Percentiles rank a stretch among this genome's conserved stretches.
Evolutionary conservation across 768 basidiomycete species (phyloP).

Genomic region (Tricholoma matsutake): DNA sequence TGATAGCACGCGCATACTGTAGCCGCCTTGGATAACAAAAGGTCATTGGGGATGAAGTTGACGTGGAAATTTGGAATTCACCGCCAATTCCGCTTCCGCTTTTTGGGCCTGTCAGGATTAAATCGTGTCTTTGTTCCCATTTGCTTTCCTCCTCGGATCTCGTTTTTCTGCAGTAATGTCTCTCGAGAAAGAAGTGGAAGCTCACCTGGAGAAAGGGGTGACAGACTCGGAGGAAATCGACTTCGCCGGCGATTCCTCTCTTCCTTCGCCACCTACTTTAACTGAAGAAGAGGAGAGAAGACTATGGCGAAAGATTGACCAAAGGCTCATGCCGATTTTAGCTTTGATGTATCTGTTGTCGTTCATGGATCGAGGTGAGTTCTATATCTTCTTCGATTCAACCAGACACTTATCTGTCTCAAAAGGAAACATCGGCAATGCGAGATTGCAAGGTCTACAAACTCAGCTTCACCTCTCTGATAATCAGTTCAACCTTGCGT

Average conservation of each 20-base stretch:
- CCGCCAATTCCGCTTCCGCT: not conserved
- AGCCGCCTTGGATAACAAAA: no score
- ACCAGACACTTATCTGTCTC: no score
- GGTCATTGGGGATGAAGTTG: no score
- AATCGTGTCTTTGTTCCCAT: not conserved
- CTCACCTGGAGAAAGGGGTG: constrained; percentile 16
- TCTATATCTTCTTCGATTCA: not conserved
- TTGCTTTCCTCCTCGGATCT: not conserved
- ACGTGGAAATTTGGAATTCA: no score
- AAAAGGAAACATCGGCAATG: constrained; percentile 49
- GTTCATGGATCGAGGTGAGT: constrained; percentile 60
- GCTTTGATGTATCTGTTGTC: constrained; percentile 59
- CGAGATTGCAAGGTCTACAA: constrained; percentile 59
- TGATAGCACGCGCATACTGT: no score
- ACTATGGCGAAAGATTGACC: constrained; percentile 58
- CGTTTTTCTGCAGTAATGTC: constrained; percentile 9
- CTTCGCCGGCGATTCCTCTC: constrained; percentile 43
- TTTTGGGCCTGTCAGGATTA: not conserved
- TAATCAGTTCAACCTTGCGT: constrained; percentile 62
- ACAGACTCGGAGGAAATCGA: constrained; percentile 24
- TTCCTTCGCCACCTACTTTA: constrained; percentile 44
- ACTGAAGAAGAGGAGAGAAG: constrained; percentile 48
- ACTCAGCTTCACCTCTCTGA: constrained; percentile 54
- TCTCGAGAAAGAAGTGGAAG: constrained; percentile 12
- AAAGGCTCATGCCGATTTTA: constrained; percentile 55